These are phyloP conservation scores for Bassia scoparia DNA, from an alignment of 148 eudicot species.

Conservation along the genomic window DNA sequence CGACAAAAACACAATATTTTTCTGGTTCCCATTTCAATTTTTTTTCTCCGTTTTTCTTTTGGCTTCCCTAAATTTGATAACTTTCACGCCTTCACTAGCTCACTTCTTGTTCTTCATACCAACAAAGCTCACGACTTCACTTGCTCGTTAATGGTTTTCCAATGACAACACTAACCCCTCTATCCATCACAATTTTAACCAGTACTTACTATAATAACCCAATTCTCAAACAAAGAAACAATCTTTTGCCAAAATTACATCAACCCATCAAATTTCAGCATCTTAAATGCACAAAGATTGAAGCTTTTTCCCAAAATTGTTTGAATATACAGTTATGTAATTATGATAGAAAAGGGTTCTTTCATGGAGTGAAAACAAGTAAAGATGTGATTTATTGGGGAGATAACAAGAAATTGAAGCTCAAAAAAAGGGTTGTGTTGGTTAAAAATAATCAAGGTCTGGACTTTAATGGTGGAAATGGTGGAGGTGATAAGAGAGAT, in stretches of 20 bases:
- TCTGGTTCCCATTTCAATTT: neutral
- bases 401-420: constrained; percentile 21
- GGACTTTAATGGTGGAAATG: constrained; percentile 54
- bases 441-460: constrained; percentile 49
- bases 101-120: too few relatives aligned
- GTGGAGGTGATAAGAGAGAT: constrained; percentile 46
- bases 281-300: constrained; percentile 23
- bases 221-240: constrained; percentile 22
- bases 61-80: neutral
- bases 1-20: neutral
- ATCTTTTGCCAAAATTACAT: constrained; percentile 21
- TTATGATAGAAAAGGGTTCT: constrained; percentile 22
- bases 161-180: constrained; percentile 44
- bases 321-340: constrained; percentile 20
- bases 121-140: neutral
- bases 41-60: neutral
- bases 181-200: constrained; percentile 31
- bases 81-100: neutral
- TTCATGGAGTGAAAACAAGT: constrained; percentile 28
- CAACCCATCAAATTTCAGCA: constrained; percentile 17
- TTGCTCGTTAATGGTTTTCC: constrained; percentile 20
- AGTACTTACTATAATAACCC: constrained; percentile 23
- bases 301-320: constrained; percentile 23
- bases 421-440: constrained; percentile 49
- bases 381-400: constrained; percentile 41